Evolutionary conservation across 2,329 filamentous ascomycete genomes (phyloP), one percentile per base, ranked within the genome.

Genomic region (Trichoderma semiorbis): DNA sequence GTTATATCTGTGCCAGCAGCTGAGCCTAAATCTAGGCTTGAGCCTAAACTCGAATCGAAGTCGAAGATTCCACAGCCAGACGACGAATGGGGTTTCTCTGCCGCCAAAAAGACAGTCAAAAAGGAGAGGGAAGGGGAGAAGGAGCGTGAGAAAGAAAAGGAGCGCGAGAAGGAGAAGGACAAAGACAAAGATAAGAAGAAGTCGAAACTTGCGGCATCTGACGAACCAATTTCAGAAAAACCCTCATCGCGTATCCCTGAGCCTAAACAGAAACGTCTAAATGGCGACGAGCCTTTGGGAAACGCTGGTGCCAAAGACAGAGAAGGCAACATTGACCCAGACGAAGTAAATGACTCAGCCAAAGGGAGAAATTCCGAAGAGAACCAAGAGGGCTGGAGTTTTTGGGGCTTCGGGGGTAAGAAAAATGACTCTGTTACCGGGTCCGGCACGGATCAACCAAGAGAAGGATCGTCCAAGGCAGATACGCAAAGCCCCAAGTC

Each of bases 61-160:
- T 75, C 76, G 3, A 74, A 76, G 58, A 73, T 72, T 14, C 65
- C 28, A 28, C 65, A 62, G 2, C 63, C 69, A 34, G 72, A 73
- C 50, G 77, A 78, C 5, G 77, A 78, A 28, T 79, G 77, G 78
- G 69, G 69, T 2, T 32, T 58, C 26, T 2, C 69, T 34, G 39
- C 39, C 39, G 39, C 39, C 39, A 74, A 75, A 43, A 78, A 78
- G 74, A 72, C 76, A 32, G 72, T 70, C n/a, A 81, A 80, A 72
- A 79, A 77, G 61, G 78, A 77, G n/a, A 76, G 76, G 72, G 77
- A 79, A 43, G 16, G 16, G 39, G 39, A 43, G 73, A 77, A 79
- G 61, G 74, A 75, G 53, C 75, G 78, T 61, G 57, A 72, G 71
- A 74, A 61, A 12, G 62, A 70, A 21, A 65, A 43, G 43, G 55